Evolutionary conservation across 805 yeast species (phyloP), one percentile per base, ranked within the genome.

Genomic region (Maudiozyma serrabonitensis): DNA sequence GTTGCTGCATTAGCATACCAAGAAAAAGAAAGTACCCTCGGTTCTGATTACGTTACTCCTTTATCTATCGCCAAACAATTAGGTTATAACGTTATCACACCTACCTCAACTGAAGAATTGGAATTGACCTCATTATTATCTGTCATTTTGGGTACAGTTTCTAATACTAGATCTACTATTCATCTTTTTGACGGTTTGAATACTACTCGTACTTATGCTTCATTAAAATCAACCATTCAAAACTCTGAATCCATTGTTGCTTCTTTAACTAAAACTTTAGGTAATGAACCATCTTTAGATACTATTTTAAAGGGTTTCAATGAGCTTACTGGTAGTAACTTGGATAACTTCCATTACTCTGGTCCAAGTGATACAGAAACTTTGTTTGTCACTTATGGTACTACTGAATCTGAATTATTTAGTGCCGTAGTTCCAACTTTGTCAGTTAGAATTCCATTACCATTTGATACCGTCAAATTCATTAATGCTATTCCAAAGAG

Each of bases 151-250:
- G 82, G 90, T 19, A 72, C 77, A 32, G 57, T 71, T 42, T 55
- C 57, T 4, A 42, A 35, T 2, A 41, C 35, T 34, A 68, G 69
- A 26, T 63, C 95, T 3, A 75, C 83, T 13, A 63, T 88, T 49
- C 82, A 86, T 66, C 72, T 87, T 53, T 87, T 83, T 63, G 96
- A 90, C 65, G 97, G 96, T 34, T 73, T 85, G 13, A 75, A 80
- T 39, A 57, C 58, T 32, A 46, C 61, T 11, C 61, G 57, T 40
- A 54, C 66, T 39, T 53, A 55, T 31, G 41, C 54, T 21, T 52
- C 53, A 38, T 52, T 58, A 34, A 50, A 46, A 11, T 59, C 57
- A 41, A 51, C 51, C 31, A 41, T 37, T 9, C n/a, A 47, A 3
- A 50, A 54, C 25, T 12, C 34, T 6, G 49, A 54, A 8, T 53